phyloP scores from a whole-genome alignment of 768 basidiomycete species.

The Lactarius psammicola region DNA sequence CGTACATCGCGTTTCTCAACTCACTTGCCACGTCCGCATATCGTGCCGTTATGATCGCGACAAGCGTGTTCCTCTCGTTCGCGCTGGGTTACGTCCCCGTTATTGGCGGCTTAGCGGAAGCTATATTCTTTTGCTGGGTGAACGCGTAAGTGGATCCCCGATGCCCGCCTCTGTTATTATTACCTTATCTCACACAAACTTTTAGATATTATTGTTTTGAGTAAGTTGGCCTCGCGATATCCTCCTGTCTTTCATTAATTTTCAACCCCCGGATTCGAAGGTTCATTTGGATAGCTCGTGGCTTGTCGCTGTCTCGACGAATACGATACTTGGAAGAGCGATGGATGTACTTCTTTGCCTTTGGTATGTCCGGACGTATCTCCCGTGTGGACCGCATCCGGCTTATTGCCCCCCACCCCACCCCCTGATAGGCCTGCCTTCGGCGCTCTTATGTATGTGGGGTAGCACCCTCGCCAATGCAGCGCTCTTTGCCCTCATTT shows the following conservation, averaged over 20 bases:
- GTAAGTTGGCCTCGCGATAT: constrained; percentile 41
- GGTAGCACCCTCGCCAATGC: constrained; percentile 75
- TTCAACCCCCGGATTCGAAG: constrained; percentile 37
- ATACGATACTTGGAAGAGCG: constrained; percentile 80
- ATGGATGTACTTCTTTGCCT: constrained; percentile 87
- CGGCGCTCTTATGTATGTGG: constrained; percentile 69
- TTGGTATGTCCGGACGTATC: constrained; percentile 47
- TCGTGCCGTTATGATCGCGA: constrained; percentile 76
- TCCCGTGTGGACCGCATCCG: constrained; percentile 3
- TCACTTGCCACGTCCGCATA: constrained; percentile 80
- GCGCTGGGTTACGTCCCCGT: constrained; percentile 61
- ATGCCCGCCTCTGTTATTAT: neutral
- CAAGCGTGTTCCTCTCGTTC: constrained; percentile 68
- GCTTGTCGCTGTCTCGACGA: constrained; percentile 63
- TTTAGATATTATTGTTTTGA: constrained; percentile 87
- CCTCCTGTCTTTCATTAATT: constrained; percentile 11
- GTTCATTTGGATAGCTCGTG: constrained; percentile 77
- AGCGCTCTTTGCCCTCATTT: constrained; percentile 79
- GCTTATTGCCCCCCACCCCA: neutral
- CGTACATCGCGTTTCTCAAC: constrained; percentile 69
- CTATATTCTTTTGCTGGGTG: constrained; percentile 81
- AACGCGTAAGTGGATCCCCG: constrained; percentile 65
- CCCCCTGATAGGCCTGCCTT: constrained; percentile 55
- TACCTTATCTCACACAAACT: constrained; percentile 7
- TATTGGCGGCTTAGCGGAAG: constrained; percentile 57